Evolutionary conservation across 202 grass and related monocot genomes (phyloP).

Genomic region (Saccharum hybrid): DNA sequence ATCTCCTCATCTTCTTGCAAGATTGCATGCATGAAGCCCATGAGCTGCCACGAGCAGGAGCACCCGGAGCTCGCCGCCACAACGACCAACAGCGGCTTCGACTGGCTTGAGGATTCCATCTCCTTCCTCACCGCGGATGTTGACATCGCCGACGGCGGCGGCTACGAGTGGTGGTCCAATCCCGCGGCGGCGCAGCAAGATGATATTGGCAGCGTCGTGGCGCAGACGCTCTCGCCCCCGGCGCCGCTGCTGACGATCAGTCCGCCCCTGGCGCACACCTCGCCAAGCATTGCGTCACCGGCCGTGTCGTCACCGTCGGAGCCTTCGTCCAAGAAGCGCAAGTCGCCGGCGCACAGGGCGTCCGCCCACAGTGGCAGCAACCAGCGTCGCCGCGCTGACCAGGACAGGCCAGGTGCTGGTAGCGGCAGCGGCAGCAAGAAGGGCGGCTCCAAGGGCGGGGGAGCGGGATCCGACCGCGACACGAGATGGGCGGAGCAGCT

Average conservation of each 20-base stretch:
- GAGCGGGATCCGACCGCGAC: constrained; percentile 53
- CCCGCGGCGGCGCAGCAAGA: constrained; percentile 39
- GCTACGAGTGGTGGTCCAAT: constrained; percentile 72
- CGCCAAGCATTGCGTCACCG: constrained; percentile 40
- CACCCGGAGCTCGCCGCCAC: constrained; percentile 38
- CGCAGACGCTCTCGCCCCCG: constrained; percentile 57
- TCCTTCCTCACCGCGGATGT: constrained; percentile 64
- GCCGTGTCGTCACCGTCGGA: constrained; percentile 31
- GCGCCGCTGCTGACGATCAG: constrained; percentile 9
- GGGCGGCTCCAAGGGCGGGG: constrained; percentile 54
- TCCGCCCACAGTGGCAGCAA: constrained; percentile 20
- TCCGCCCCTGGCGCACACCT: constrained; percentile 30
- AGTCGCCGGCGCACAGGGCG: constrained; percentile 26
- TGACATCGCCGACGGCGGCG: constrained; percentile 47
- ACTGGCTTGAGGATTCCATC: constrained; percentile 83
- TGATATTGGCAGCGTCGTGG: constrained; percentile 56
- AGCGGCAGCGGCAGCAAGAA: constrained; percentile 41
- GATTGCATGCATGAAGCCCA: constrained; percentile 51
- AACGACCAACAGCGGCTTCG: constrained; percentile 43
- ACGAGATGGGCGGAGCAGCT: constrained; percentile 92
- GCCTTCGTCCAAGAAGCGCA: constrained; percentile 76
- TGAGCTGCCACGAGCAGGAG: constrained; percentile 63
- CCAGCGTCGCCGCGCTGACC: constrained; percentile 41
- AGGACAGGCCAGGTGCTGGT: constrained; percentile 15
- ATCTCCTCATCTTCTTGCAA: constrained; percentile 20